phyloP scores from a whole-genome alignment of 2,329 filamentous ascomycete genomes.

The Trichoderma cornu-damae region DNA sequence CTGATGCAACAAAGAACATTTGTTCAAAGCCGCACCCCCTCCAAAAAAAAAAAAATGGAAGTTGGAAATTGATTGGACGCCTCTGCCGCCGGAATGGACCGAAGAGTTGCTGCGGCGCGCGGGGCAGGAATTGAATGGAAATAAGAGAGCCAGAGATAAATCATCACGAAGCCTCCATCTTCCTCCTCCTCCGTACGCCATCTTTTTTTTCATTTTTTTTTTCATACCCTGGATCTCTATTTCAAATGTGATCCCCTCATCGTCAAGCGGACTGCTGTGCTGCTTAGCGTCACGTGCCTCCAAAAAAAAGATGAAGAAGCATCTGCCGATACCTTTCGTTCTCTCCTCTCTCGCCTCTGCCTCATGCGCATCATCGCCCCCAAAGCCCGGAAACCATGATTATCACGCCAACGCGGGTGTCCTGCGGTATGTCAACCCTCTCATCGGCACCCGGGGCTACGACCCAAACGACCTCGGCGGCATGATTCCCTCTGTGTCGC shows the following conservation, averaged over 20 bases:
- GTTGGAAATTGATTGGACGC: constrained; percentile 13
- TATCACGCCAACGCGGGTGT: constrained; percentile 31
- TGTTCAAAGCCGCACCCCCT: neutral
- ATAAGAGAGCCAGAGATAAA: no score
- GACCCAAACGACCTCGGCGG: constrained; percentile 33
- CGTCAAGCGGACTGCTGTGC: neutral
- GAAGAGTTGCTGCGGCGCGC: neutral
- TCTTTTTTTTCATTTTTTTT: no score
- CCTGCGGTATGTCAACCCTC: constrained; percentile 32
- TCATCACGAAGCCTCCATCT: no score
- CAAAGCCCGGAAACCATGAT: neutral
- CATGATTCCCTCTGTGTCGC: constrained; percentile 36
- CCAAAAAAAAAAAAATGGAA: constrained; percentile 19
- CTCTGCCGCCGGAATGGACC: constrained; percentile 10
- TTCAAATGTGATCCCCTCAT: neutral
- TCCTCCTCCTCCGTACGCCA: neutral
- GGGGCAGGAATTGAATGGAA: no score
- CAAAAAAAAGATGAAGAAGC: neutral
- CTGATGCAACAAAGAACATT: neutral
- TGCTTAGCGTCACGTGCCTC: neutral
- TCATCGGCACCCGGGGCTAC: constrained; percentile 31
- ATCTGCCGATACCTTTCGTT: neutral
- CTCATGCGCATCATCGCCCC: neutral
- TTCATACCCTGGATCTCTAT: no score
- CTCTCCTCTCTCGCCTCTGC: neutral